phyloP scores from a whole-genome alignment of 164 flowering plant genomes.

The Vitis amurensis region DNA sequence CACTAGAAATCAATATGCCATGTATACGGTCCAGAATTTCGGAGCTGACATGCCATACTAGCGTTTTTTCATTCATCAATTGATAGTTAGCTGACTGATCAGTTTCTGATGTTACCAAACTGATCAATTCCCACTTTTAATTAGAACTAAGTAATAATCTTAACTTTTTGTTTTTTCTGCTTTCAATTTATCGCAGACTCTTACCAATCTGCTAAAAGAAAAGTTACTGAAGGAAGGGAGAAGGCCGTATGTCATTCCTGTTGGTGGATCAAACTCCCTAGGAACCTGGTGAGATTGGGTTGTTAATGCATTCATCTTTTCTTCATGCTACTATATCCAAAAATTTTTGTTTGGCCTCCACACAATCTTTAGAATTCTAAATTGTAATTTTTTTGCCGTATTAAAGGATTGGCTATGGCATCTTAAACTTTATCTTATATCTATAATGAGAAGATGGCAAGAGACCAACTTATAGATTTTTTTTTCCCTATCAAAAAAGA shows the following conservation, averaged over 20 bases:
- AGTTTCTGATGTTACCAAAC: neutral
- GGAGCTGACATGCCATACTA: no score
- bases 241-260: slow-evolving; percentile 94
- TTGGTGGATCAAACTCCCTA: slow-evolving; percentile 93
- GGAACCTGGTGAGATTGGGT: slow-evolving; percentile 80
- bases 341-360: no score
- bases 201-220: slow-evolving; percentile 67
- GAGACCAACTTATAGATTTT: no score
- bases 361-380: no score
- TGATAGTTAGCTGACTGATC: no score
- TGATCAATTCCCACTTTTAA: neutral
- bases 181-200: slow-evolving; percentile 47
- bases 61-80: no score
- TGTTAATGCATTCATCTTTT: neutral
- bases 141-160: neutral
- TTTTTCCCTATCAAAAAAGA: no score
- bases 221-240: slow-evolving; percentile 78
- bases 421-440: no score
- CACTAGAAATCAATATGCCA: no score
- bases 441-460: no score
- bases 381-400: neutral
- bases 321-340: neutral
- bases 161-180: neutral
- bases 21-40: no score
- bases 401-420: no score